Percentiles rank a stretch among this genome's conserved stretches.
phyloP scores from a whole-genome alignment of 306 rosid species.

The Acacia confusa region DNA sequence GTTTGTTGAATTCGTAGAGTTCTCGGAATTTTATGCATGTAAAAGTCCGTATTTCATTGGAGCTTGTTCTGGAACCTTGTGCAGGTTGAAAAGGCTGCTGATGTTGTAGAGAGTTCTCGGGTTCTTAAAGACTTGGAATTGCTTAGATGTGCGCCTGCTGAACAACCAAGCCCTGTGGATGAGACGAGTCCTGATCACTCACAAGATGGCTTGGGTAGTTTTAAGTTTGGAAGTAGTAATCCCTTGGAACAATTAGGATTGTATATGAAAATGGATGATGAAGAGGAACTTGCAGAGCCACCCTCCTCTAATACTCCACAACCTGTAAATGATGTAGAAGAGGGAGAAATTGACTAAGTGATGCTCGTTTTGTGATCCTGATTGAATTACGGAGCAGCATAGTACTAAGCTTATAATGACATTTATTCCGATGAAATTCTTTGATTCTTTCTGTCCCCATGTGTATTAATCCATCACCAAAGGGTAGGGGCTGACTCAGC shows the following conservation, averaged over 20 bases:
- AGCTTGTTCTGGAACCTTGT: slow-evolving; percentile 33
- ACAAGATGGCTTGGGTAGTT: slow-evolving; percentile 68
- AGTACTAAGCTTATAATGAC: background rate
- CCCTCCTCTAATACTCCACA: slow-evolving; percentile 34
- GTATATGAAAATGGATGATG: slow-evolving; percentile 75
- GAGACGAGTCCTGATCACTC: slow-evolving; percentile 75
- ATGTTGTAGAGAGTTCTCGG: slow-evolving; percentile 68
- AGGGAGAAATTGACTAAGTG: slow-evolving; percentile 76
- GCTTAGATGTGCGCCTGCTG: slow-evolving; percentile 66
- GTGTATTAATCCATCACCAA: background rate
- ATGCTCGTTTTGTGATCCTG: slow-evolving; percentile 25
- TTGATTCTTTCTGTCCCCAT: background rate
- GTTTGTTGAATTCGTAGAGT: no score
- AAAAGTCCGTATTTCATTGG: slow-evolving; percentile 29
- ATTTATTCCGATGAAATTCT: background rate
- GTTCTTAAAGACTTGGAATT: slow-evolving; percentile 74
- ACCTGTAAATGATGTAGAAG: slow-evolving; percentile 67
- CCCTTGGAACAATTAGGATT: slow-evolving; percentile 80
- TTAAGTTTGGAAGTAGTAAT: slow-evolving; percentile 70
- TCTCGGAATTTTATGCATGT: no score
- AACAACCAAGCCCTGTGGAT: slow-evolving; percentile 59
- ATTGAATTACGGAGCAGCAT: slow-evolving; percentile 11
- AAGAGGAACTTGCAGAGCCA: slow-evolving; percentile 74
- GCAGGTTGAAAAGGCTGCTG: slow-evolving; percentile 83
- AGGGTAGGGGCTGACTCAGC: background rate